Percentiles rank a stretch among this genome's conserved stretches.
phyloP scores from a whole-genome alignment of 768 basidiomycete genomes.

The Tylopilus sp. region DNA sequence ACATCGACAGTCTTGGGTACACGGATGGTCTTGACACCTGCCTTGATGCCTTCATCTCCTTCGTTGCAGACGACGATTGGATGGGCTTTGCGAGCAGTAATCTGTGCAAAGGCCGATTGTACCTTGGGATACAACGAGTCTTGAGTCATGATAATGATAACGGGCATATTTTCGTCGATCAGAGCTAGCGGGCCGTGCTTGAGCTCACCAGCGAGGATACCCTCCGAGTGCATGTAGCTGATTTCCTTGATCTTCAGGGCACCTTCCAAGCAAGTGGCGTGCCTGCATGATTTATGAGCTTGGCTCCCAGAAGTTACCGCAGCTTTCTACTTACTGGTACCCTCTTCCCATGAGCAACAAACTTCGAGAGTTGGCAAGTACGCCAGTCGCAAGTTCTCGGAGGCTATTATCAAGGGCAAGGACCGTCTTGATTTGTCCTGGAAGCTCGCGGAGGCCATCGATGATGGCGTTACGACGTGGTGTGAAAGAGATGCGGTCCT shows the following conservation, averaged over 20 bases:
- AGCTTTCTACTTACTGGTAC: slow-evolving; percentile 69
- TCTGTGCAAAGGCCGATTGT: slow-evolving; percentile 92
- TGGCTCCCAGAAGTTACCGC: too few species aligned
- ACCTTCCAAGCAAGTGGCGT: slow-evolving; percentile 97
- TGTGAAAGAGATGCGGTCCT: slow-evolving; percentile 92
- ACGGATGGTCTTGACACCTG: slow-evolving; percentile 81
- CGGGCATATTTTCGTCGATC: slow-evolving; percentile 97
- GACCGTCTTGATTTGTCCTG: slow-evolving; percentile 82
- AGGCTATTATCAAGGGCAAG: slow-evolving; percentile 74
- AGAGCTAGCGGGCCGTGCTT: slow-evolving; percentile 98
- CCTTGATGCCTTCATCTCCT: slow-evolving; percentile 75
- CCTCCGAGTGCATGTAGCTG: slow-evolving; percentile 63
- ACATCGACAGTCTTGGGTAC: slow-evolving; percentile 94
- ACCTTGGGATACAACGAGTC: slow-evolving; percentile 99
- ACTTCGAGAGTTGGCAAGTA: slow-evolving; percentile 74
- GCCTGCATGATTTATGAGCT: slow-evolving; percentile 36
- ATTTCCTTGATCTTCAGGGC: slow-evolving; percentile 99
- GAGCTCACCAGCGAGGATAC: slow-evolving; percentile 96
- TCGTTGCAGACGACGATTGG: slow-evolving; percentile 96
- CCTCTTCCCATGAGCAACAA: slow-evolving; percentile 96
- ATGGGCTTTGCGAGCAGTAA: slow-evolving; percentile 95
- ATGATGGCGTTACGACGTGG: slow-evolving; percentile 92
- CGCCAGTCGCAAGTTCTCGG: slow-evolving; percentile 80
- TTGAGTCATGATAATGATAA: slow-evolving; percentile 99
- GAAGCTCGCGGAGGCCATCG: slow-evolving; percentile 86